Base-by-base conservation (phyloP, 495 filamentous ascomycete genomes). In the Viridothelium virens region DNA sequence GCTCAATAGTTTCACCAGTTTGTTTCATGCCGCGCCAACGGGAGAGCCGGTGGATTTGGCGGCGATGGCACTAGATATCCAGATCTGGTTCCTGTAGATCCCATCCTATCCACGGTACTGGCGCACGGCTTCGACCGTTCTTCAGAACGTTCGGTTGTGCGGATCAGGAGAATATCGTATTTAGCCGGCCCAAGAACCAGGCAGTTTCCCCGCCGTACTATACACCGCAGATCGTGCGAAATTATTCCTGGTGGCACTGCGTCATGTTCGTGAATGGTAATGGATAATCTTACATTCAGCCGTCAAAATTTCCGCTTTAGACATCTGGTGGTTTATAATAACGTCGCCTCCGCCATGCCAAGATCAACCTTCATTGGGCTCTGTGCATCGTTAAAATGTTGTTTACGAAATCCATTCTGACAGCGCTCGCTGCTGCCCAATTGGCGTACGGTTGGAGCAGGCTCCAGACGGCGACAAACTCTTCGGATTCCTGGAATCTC, bases 401-500 rank as follows among this genome's bases (percentile, higher is more conserved):
- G 53, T 59, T 53, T 18, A 14, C 18, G 36, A 10, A 2, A 34
- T 31, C 11, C 3, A 59, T 59, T 36, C 7, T 7, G 31, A n/a
- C 31, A 34, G 53, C 31, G 6, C 31, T 59, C 7, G 53, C 53
- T 7, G n/a, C 18, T 9, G 31, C 31, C 14, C 53, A 36, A 36
- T 1, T 31, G 3, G 31, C 36, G 2, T 14, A 33, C 18, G 53
- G 7, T 7, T 44, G 41, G 41, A 44, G 14, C 41, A 7, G 41
- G 6, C 14, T 1, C 14, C 14, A 44, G 14, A 14, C 0, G 41
- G 14, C 14, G 25, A 25, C 41, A 14, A 44, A 44, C 14, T 44
- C 41, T 7, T 59, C 53, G 31, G 7, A 59, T 59, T 59, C 53
- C 33, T 81, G 80, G 80, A 66, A 70, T 3, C 68, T 75, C 12